These are phyloP conservation scores for Ceratocystis lukuohia DNA, from an alignment of 2,329 filamentous ascomycete genomes.

Conservation along the genomic window DNA sequence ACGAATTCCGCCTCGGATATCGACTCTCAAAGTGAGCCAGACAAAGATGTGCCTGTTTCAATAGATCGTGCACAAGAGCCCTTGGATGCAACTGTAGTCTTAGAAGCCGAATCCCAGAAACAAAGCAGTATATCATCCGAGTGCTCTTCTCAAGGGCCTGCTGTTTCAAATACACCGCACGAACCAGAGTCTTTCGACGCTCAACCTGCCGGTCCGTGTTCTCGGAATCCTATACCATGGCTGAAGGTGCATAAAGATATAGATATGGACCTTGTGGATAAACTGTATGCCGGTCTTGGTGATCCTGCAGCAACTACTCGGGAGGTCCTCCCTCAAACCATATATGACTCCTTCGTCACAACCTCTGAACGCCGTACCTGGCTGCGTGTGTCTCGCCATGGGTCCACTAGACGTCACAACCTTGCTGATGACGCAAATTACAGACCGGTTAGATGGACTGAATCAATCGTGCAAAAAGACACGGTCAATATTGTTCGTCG, in stretches of 20 bases:
- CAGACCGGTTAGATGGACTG: conserved; percentile 42
- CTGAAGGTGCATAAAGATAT: conserved; percentile 10
- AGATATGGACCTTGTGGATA: conserved; percentile 16
- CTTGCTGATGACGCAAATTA: conserved; percentile 47
- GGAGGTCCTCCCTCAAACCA: conserved; percentile 32
- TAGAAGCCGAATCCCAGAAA: background rate
- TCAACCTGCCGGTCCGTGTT: background rate
- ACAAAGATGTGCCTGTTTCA: background rate
- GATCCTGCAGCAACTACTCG: conserved; percentile 23
- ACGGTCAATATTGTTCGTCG: conserved; percentile 46
- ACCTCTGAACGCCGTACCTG: conserved; percentile 49
- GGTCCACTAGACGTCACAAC: conserved; percentile 44
- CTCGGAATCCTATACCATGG: background rate
- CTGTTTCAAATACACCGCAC: background rate
- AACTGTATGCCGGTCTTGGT: conserved; percentile 25
- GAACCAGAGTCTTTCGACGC: background rate
- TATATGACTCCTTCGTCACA: conserved; percentile 40
- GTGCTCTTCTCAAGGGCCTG: background rate
- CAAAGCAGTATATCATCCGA: background rate
- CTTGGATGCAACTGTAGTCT: background rate
- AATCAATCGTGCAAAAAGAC: conserved; percentile 40
- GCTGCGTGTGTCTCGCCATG: conserved; percentile 50
- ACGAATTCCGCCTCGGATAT: background rate
- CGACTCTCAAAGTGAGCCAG: background rate
- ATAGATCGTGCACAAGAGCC: background rate